Evolutionary conservation across 306 rosid genomes (phyloP).

Genomic region (Senna siamea): DNA sequence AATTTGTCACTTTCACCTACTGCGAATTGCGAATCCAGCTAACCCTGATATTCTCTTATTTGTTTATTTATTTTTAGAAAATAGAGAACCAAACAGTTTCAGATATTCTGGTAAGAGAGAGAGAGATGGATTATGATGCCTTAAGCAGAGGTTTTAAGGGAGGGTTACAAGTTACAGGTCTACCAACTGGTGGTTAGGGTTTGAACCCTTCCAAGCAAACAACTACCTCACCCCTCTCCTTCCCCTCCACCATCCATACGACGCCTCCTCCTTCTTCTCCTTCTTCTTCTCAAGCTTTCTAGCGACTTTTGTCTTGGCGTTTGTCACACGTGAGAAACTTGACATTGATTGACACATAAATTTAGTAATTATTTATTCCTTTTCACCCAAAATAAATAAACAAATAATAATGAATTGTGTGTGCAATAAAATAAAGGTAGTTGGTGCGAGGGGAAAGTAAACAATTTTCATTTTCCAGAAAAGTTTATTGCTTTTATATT

Average conservation of each 20-base stretch:
- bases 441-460: slow-evolving; percentile 57
- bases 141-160: slow-evolving; percentile 63
- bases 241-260: slow-evolving; percentile 4
- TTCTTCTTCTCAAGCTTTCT: slow-evolving; percentile 38
- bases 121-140: slow-evolving; percentile 42
- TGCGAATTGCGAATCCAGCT: slow-evolving; percentile 43
- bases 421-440: slow-evolving; percentile 41
- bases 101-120: slow-evolving; percentile 1
- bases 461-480: slow-evolving; percentile 12
- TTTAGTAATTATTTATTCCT: slow-evolving; percentile 51
- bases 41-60: slow-evolving; percentile 29
- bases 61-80: neutral
- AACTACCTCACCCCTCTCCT: slow-evolving; percentile 41
- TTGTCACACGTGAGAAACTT: slow-evolving; percentile 67
- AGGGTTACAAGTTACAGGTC: slow-evolving; percentile 59
- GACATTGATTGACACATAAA: slow-evolving; percentile 53
- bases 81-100: slow-evolving; percentile 12
- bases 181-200: slow-evolving; percentile 88
- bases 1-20: slow-evolving; percentile 56
- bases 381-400: slow-evolving; percentile 2
- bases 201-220: slow-evolving; percentile 79
- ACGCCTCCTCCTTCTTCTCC: slow-evolving; percentile 21
- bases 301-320: slow-evolving; percentile 49
- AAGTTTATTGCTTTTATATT: neutral
- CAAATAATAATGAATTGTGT: neutral